Percentiles rank a stretch among this genome's conserved stretches.
phyloP scores from a whole-genome alignment of 768 basidiomycete species.

The Coprinopsis cinerea region DNA sequence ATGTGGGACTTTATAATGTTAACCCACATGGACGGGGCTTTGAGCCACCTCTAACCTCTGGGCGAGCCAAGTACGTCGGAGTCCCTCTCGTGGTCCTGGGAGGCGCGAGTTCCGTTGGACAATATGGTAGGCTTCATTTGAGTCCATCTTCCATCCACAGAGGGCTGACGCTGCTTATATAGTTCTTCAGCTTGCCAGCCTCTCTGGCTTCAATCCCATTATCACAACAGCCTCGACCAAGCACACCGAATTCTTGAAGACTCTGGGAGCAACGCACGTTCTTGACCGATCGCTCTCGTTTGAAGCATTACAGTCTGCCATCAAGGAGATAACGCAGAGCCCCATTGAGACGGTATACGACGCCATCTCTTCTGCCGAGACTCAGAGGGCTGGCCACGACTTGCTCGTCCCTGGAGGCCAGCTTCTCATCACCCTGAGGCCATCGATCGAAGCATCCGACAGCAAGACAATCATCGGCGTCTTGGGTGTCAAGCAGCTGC shows the following conservation, averaged over 20 bases:
- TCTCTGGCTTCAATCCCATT: conserved; percentile 35
- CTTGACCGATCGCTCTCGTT: conserved; percentile 23
- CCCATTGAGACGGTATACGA: conserved; percentile 22
- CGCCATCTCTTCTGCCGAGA: conserved; percentile 19
- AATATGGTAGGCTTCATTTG: conserved; percentile 17
- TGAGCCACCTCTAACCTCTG: conserved; percentile 19
- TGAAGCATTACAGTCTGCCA: neutral
- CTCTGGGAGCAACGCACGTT: conserved; percentile 36
- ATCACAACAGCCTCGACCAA: conserved; percentile 30
- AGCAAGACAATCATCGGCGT: conserved; percentile 14
- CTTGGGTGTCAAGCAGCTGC: conserved; percentile 18
- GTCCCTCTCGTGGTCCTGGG: conserved; percentile 26
- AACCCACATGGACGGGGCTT: conserved; percentile 20
- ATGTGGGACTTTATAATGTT: conserved; percentile 26
- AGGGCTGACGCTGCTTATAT: neutral
- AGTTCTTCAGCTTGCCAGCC: conserved; percentile 32
- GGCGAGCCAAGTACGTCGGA: conserved; percentile 24
- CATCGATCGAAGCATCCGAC: conserved; percentile 16
- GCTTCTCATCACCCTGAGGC: conserved; percentile 26
- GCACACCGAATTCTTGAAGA: conserved; percentile 26
- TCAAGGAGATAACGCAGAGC: conserved; percentile 18
- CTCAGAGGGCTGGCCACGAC: conserved; percentile 19
- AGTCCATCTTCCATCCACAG: neutral
- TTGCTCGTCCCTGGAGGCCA: conserved; percentile 30
- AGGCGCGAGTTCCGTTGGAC: conserved; percentile 24